Percentiles rank a stretch among this genome's conserved stretches.
These are phyloP conservation scores for Arabis hirsuta DNA, from an alignment of 345 rosid genomes.

Conservation along the genomic window DNA sequence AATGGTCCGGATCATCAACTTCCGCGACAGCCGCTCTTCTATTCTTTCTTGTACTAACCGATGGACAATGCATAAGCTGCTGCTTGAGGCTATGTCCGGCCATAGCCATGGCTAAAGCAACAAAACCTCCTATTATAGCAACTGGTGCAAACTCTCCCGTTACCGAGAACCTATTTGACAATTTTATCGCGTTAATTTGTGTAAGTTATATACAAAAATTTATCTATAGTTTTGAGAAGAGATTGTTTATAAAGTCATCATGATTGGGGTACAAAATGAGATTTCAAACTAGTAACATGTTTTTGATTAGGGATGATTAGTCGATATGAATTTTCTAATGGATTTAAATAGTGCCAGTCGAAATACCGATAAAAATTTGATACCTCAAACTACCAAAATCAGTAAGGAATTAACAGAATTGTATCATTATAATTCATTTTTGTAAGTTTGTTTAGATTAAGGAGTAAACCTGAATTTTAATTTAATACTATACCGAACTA, in stretches of 20 bases:
- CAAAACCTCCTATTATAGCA: slow-evolving; percentile 50
- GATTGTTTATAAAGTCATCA: not conserved
- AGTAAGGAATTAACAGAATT: too few species aligned
- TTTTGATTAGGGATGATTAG: too few species aligned
- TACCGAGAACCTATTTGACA: slow-evolving; percentile 39
- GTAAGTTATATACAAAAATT: not conserved
- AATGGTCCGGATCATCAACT: slow-evolving; percentile 52
- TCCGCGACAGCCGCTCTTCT: slow-evolving; percentile 55
- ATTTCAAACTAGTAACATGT: not conserved
- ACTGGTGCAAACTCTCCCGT: slow-evolving; percentile 53
- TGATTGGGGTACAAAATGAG: not conserved
- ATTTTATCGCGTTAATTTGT: too few species aligned
- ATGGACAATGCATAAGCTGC: slow-evolving; percentile 54
- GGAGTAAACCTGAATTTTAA: too few species aligned
- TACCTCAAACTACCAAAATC: too few species aligned
- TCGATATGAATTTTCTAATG: too few species aligned
- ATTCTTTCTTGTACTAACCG: slow-evolving; percentile 51
- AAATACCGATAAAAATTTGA: too few species aligned
- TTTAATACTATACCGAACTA: too few species aligned
- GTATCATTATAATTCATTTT: too few species aligned
- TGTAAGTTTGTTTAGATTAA: too few species aligned
- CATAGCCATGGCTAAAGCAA: slow-evolving; percentile 42
- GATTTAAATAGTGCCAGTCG: too few species aligned
- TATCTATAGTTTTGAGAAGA: not conserved
- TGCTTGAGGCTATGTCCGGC: slow-evolving; percentile 53